Evolutionary conservation across 1,284 basidiomycete species (phyloP).

Genomic region (Papiliotrema flavescens): DNA sequence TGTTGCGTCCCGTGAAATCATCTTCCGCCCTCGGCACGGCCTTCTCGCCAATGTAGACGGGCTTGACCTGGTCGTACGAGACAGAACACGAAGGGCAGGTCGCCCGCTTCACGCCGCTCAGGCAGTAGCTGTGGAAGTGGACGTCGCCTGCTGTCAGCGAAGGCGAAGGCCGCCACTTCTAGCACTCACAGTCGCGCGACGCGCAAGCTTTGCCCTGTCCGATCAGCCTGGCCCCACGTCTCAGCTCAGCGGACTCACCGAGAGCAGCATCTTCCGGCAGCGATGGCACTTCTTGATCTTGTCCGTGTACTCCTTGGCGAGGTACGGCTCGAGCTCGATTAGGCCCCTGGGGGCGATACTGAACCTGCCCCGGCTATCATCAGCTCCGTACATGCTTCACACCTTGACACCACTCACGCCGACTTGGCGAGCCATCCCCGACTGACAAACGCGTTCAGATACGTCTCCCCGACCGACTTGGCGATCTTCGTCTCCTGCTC

Average conservation of each 20-base stretch:
- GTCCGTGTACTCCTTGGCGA: conserved; percentile 35
- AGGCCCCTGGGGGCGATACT: conserved; percentile 36
- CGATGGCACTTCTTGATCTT: conserved; percentile 29
- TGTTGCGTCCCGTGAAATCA: conserved; percentile 12
- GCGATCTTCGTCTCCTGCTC: conserved; percentile 24
- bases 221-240: not conserved
- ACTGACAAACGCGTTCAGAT: conserved; percentile 34
- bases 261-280: conserved; percentile 34
- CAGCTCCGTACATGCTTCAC: not conserved
- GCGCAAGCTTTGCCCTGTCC: conserved; percentile 33
- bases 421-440: conserved; percentile 42
- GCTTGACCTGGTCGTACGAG: conserved; percentile 14
- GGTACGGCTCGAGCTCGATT: conserved; percentile 39
- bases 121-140: conserved; percentile 41
- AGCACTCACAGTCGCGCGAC: conserved; percentile 22
- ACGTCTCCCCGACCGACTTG: conserved; percentile 23
- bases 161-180: not conserved
- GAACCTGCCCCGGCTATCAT: conserved; percentile 38
- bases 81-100: conserved; percentile 29
- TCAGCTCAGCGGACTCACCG: conserved; percentile 22
- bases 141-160: conserved; percentile 21
- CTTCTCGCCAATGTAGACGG: conserved; percentile 35
- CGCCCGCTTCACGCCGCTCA: conserved; percentile 15
- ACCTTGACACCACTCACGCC: conserved; percentile 20
- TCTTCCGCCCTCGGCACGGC: conserved; percentile 33